Conservation (phyloP, 148 eudicot genomes). For the Heliosperma pusillum region DNA sequence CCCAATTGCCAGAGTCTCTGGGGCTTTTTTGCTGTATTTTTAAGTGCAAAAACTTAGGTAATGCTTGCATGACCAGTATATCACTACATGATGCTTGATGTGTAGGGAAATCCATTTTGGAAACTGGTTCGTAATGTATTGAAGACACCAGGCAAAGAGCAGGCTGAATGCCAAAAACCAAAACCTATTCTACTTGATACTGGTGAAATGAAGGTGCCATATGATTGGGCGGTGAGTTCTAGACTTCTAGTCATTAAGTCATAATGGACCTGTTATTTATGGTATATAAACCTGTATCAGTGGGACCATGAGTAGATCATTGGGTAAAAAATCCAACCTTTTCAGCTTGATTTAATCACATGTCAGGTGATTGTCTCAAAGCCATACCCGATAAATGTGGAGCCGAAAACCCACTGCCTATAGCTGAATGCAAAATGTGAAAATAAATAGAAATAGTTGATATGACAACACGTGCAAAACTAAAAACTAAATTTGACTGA, state of each 20-base stretch:
- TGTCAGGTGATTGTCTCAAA: neutral
- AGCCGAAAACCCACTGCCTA: neutral
- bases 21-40: constrained; percentile 9
- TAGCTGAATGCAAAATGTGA: neutral
- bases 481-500: neutral
- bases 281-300: neutral
- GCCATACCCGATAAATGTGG: neutral
- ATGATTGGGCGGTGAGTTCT: constrained; percentile 83
- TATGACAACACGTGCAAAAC: neutral
- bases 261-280: neutral
- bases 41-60: neutral
- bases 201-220: constrained; percentile 90
- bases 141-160: constrained; percentile 12
- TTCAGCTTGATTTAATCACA: neutral
- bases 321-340: neutral
- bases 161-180: constrained; percentile 7
- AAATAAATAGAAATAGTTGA: neutral
- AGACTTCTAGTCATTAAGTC: too few species aligned
- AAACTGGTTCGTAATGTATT: constrained; percentile 48
- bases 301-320: neutral
- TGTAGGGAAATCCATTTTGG: constrained; percentile 92
- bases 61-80: constrained; percentile 8
- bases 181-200: constrained; percentile 51
- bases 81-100: constrained; percentile 17
- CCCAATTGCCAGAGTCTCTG: neutral